Evolutionary conservation across 352 stramenopile genomes (phyloP).

Genomic region (Elongisporangium undulatum): DNA sequence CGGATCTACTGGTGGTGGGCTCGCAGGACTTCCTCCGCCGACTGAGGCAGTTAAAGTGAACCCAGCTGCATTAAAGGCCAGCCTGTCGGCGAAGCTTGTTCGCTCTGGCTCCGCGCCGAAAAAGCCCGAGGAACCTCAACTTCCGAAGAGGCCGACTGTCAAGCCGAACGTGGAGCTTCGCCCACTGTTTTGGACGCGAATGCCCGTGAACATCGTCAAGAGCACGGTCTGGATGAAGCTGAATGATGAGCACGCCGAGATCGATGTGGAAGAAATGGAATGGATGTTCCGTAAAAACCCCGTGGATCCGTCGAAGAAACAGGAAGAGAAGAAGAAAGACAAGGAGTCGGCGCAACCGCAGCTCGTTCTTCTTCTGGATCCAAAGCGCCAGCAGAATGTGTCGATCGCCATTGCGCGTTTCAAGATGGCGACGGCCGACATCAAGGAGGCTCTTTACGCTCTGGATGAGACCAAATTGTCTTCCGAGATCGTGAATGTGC

Average conservation of each 20-base stretch:
- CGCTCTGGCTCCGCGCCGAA: slow-evolving; percentile 27
- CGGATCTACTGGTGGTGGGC: slow-evolving; percentile 18
- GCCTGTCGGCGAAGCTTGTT: slow-evolving; percentile 44
- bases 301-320: slow-evolving; percentile 54
- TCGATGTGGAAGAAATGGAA: slow-evolving; percentile 83
- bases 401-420: slow-evolving; percentile 96
- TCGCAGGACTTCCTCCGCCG: slow-evolving; percentile 54
- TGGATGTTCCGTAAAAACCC: slow-evolving; percentile 89
- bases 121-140: slow-evolving; percentile 55
- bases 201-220: slow-evolving; percentile 83
- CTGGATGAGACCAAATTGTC: slow-evolving; percentile 70
- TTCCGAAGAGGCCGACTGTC: slow-evolving; percentile 84
- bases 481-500: slow-evolving; percentile 81
- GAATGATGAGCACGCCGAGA: slow-evolving; percentile 53
- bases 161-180: slow-evolving; percentile 87
- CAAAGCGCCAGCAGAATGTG: slow-evolving; percentile 96
- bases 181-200: slow-evolving; percentile 86
- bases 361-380: slow-evolving; percentile 90
- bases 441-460: slow-evolving; percentile 82
- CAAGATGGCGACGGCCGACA: slow-evolving; percentile 88
- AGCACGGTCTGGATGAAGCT: slow-evolving; percentile 87
- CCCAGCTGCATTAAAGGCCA: slow-evolving; percentile 53
- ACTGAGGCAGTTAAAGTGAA: slow-evolving; percentile 70
- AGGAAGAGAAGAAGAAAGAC: slow-evolving; percentile 82
- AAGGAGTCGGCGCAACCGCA: slow-evolving; percentile 39